These are phyloP conservation scores for Chrysanthemum seticuspe DNA, from an alignment of 129 eudicot genomes.

Conservation along the genomic window DNA sequence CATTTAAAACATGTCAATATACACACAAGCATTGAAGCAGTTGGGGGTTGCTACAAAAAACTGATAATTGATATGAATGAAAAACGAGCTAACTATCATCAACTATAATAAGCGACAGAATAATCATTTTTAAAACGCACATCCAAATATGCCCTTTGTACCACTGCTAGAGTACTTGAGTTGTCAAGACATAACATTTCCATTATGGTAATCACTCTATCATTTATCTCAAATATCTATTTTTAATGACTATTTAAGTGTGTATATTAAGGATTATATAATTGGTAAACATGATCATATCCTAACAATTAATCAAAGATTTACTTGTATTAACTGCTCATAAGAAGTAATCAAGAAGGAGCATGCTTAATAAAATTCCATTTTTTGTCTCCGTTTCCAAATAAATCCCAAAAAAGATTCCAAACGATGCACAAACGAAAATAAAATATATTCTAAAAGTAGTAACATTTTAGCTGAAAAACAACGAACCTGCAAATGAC, in stretches of 20 bases:
- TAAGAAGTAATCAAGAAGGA: slow-evolving; percentile 13
- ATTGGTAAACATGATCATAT: slow-evolving; percentile 24
- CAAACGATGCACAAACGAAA: background rate
- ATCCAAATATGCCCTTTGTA: background rate
- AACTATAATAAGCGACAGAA: background rate
- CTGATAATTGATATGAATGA: background rate
- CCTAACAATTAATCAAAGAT: slow-evolving; percentile 26
- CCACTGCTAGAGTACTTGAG: background rate
- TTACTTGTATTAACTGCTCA: slow-evolving; percentile 25
- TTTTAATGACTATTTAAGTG: slow-evolving; percentile 34
- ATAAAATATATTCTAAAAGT: background rate
- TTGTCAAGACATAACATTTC: slow-evolving; percentile 10
- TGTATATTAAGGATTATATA: slow-evolving; percentile 29
- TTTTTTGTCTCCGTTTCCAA: slow-evolving; percentile 9
- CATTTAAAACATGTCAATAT: background rate
- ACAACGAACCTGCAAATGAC: slow-evolving; percentile 56
- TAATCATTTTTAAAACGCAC: background rate
- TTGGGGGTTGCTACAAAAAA: background rate
- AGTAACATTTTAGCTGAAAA: background rate
- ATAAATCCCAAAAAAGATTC: slow-evolving; percentile 5
- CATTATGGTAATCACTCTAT: slow-evolving; percentile 24
- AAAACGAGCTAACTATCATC: background rate
- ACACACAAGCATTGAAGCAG: background rate
- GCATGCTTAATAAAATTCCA: slow-evolving; percentile 27
- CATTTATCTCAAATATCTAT: slow-evolving; percentile 26